Base-by-base conservation (phyloP, 2,329 filamentous ascomycete species). In the Penicillium corylophilum region DNA sequence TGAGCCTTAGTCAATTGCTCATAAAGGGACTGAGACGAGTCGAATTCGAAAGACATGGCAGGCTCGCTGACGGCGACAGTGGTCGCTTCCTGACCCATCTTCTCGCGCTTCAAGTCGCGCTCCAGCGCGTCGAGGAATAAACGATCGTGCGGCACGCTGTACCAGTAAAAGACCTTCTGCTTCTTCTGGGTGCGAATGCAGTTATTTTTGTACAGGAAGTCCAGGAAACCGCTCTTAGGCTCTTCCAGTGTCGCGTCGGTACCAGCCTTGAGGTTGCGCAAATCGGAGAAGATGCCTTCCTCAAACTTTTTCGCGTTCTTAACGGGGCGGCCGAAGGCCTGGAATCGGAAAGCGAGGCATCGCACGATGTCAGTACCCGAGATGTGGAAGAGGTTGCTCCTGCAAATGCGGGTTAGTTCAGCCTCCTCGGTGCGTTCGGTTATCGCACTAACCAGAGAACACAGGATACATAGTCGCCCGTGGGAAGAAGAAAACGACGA, bases 231-330 rank as follows among this genome's bases (percentile, higher is more conserved):
- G 77, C 93, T 97, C 82, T 99, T 99, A 50, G 94, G 94, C 79
- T 99, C 94, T 77, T 99, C 94, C 54, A 99, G 85, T 38, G 94
- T 96, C 44, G 94, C 94, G 79, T 99, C 94, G 65, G 93, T 97
- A 60, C 94, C 94, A 22, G 94, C 95, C 78, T 99, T 99, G 63
- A 99, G 83, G 74, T 99, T 99, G 74, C 94, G 89, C 71, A 99
- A 79, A 72, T 99, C 94, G 39, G 94, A 99, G 77, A 99, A 99
- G 76, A 99, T 97, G 64, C 94, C 94, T 76, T 99, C 94, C 76
- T 99, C 94, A 70, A 99, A 99, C 76, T 99, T 99, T 80, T 99
- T 99, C 36, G 93, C 95, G 80, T 99, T 99, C 82, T 96, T 97
- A 56, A 99, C 94, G 1, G 94, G 94, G 51, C 94, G 90, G 65